These are phyloP conservation scores for Aspergillus sojae DNA, from an alignment of 2,329 filamentous ascomycete genomes.

Conservation along the genomic window DNA sequence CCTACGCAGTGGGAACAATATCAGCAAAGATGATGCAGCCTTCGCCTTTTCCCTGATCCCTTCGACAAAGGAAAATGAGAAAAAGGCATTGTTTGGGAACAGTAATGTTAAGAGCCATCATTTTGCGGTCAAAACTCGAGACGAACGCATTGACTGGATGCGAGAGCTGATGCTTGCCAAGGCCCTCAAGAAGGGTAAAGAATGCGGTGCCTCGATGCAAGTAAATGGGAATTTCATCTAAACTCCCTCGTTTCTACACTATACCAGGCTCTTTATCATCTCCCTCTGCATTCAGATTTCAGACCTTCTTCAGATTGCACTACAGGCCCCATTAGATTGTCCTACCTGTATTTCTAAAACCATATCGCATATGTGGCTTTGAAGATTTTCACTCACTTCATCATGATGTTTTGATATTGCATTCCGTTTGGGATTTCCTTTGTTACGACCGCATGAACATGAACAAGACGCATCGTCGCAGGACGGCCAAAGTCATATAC, in stretches of 20 bases:
- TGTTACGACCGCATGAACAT: slow-evolving; percentile 13
- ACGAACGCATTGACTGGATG: slow-evolving; percentile 92
- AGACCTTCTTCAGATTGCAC: neutral
- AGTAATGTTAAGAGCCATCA: slow-evolving; percentile 80
- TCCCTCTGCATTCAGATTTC: neutral
- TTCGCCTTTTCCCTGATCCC: slow-evolving; percentile 50
- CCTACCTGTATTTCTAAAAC: neutral
- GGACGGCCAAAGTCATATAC: slow-evolving; percentile 13
- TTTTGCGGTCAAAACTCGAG: slow-evolving; percentile 83
- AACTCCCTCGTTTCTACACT: neutral
- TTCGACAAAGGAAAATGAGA: slow-evolving; percentile 50
- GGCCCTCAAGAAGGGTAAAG: slow-evolving; percentile 36
- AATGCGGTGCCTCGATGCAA: slow-evolving; percentile 31
- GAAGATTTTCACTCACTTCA: slow-evolving; percentile 1
- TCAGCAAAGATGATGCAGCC: slow-evolving; percentile 30
- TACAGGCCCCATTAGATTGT: neutral
- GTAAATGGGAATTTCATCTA: slow-evolving; percentile 37
- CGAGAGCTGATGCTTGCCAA: slow-evolving; percentile 51
- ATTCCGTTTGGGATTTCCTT: slow-evolving; percentile 3
- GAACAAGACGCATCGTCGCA: slow-evolving; percentile 10
- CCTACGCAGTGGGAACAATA: slow-evolving; percentile 38
- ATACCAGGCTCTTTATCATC: neutral
- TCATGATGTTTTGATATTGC: neutral
- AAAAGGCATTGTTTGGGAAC: slow-evolving; percentile 39
- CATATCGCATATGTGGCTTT: neutral